phyloP scores from a whole-genome alignment of 225 moss, liverwort and hornwort genomes.

The Physcomitrellopsis africana region DNA sequence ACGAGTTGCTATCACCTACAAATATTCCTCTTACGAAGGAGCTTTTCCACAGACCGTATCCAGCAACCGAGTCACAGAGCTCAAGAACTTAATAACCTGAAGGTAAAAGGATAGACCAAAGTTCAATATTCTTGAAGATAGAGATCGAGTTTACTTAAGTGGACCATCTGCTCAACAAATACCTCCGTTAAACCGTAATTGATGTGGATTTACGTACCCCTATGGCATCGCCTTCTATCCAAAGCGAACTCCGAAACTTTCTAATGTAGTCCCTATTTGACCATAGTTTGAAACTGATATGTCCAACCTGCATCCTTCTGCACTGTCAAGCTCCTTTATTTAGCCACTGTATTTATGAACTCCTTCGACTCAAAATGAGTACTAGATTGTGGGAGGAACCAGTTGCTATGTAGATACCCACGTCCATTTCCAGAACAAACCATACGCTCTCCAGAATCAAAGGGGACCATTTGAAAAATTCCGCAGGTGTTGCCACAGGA shows the following conservation, averaged over 20 bases:
- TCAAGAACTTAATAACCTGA: constrained; percentile 24
- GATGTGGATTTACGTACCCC: constrained; percentile 31
- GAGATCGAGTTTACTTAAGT: constrained; percentile 13
- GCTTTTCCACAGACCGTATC: constrained; percentile 20
- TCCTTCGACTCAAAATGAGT: background rate
- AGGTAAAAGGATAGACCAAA: constrained; percentile 24
- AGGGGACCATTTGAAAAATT: constrained; percentile 8
- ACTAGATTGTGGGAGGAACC: constrained; percentile 13
- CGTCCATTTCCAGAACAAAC: constrained; percentile 22
- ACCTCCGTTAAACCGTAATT: constrained; percentile 35
- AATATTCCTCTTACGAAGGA: constrained; percentile 14
- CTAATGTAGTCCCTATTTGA: constrained; percentile 23
- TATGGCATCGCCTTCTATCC: constrained; percentile 41
- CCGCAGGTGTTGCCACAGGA: background rate
- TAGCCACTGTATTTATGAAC: constrained; percentile 16
- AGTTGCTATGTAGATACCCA: constrained; percentile 20
- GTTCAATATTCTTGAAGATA: constrained; percentile 15
- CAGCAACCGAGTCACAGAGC: constrained; percentile 4
- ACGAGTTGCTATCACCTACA: constrained; percentile 27
- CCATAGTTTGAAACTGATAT: constrained; percentile 18
- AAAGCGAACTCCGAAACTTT: constrained; percentile 35
- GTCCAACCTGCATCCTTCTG: constrained; percentile 52
- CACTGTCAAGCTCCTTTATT: constrained; percentile 26
- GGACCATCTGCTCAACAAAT: constrained; percentile 31
- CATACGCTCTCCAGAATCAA: constrained; percentile 6